Percentiles rank a stretch among this genome's conserved stretches.
These are phyloP conservation scores for Fusarium nygamai DNA, from an alignment of 2,329 filamentous ascomycete species.

Conservation along the genomic window DNA sequence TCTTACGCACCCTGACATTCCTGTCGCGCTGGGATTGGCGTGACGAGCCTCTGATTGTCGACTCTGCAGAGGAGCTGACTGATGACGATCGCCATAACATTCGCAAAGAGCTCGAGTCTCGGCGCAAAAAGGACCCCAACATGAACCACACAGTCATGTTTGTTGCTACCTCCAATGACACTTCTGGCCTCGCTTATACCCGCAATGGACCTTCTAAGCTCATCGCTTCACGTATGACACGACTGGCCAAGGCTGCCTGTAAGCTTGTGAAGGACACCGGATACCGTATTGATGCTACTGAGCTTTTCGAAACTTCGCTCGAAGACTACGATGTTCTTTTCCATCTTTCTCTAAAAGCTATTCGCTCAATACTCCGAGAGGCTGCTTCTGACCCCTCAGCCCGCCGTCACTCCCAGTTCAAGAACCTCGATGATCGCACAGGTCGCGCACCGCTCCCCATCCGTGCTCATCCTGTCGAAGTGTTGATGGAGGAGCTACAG, in stretches of 20 bases:
- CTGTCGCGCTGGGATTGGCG: slow-evolving; percentile 94
- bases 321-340: slow-evolving; percentile 89
- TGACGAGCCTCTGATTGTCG: slow-evolving; percentile 81
- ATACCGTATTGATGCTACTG: slow-evolving; percentile 57
- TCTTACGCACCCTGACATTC: slow-evolving; percentile 82
- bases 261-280: slow-evolving; percentile 66
- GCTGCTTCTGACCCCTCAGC: slow-evolving; percentile 49
- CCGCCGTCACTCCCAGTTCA: slow-evolving; percentile 69
- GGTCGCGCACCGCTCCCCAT: slow-evolving; percentile 57
- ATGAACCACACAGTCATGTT: slow-evolving; percentile 88
- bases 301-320: slow-evolving; percentile 77
- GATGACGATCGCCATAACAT: slow-evolving; percentile 69
- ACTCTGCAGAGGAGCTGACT: slow-evolving; percentile 71
- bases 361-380: slow-evolving; percentile 55
- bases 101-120: slow-evolving; percentile 78
- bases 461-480: slow-evolving; percentile 67
- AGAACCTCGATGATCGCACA: slow-evolving; percentile 78
- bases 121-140: slow-evolving; percentile 86
- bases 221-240: slow-evolving; percentile 83
- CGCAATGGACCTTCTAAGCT: slow-evolving; percentile 78
- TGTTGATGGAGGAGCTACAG: slow-evolving; percentile 75
- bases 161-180: slow-evolving; percentile 81
- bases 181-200: slow-evolving; percentile 83
- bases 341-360: slow-evolving; percentile 68
- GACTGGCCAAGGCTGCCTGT: slow-evolving; percentile 80